phyloP scores from a whole-genome alignment of 495 filamentous ascomycete species.

The Talaromyces trachyspermus region DNA sequence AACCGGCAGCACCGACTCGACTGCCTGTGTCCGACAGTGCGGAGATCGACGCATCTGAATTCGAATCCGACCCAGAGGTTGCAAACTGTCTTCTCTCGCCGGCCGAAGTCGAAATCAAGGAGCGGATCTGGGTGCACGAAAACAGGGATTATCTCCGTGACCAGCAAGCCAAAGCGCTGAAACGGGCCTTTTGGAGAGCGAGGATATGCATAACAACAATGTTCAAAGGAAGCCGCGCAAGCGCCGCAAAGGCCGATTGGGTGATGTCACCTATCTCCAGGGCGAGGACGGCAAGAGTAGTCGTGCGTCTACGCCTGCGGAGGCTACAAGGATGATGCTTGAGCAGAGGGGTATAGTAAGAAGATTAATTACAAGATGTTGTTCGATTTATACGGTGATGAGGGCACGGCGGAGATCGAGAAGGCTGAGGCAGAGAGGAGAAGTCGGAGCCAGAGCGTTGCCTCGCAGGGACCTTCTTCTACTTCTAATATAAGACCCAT shows the following conservation, averaged over 20 bases:
- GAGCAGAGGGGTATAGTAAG: slow-evolving; percentile 65
- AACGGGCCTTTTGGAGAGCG: slow-evolving; percentile 52
- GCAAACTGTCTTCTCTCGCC: slow-evolving; percentile 62
- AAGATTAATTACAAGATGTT: slow-evolving; percentile 78
- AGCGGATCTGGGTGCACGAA: slow-evolving; percentile 85
- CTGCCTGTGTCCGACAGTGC: slow-evolving; percentile 34
- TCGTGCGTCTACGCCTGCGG: slow-evolving; percentile 49
- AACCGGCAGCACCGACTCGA: slow-evolving; percentile 3
- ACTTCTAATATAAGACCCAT: background rate
- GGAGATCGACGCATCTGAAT: slow-evolving; percentile 67
- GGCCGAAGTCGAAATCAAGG: slow-evolving; percentile 68
- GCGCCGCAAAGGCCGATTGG: slow-evolving; percentile 40
- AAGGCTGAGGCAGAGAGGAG: slow-evolving; percentile 17
- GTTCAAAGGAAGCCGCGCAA: slow-evolving; percentile 31
- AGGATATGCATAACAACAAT: slow-evolving; percentile 32
- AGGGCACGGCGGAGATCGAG: slow-evolving; percentile 20
- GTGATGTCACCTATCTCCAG: slow-evolving; percentile 43
- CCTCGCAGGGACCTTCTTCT: slow-evolving; percentile 8
- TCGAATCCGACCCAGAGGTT: slow-evolving; percentile 74
- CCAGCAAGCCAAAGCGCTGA: slow-evolving; percentile 68
- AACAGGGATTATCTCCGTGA: slow-evolving; percentile 85
- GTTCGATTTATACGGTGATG: slow-evolving; percentile 36
- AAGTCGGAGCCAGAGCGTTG: slow-evolving; percentile 30
- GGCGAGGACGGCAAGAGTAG: slow-evolving; percentile 32
- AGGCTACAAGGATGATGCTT: slow-evolving; percentile 69